Evolutionary conservation across 23 red algal species (phyloP).

Genomic region (Pyropia yezoensis): DNA sequence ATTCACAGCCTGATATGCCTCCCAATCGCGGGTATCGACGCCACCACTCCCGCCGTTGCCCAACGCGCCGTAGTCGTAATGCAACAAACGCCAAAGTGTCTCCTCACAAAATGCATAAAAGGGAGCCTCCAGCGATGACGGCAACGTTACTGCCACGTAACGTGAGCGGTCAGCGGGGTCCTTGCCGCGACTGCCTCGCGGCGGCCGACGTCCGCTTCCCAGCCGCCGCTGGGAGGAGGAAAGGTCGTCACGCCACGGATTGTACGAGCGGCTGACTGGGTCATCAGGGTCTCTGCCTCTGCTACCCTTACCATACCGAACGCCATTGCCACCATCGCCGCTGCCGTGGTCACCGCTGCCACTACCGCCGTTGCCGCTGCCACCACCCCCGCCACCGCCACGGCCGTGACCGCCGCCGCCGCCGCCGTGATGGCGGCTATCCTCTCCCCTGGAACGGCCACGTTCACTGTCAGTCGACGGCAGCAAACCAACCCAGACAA

Average conservation of each 20-base stretch:
- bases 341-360: too few species aligned
- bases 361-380: too few species aligned
- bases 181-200: not conserved
- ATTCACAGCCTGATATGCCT: slow-evolving; percentile 58
- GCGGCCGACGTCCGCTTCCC: not conserved
- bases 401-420: not conserved
- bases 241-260: too few species aligned
- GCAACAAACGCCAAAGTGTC: slow-evolving; percentile 68
- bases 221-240: not conserved
- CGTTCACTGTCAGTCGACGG: not conserved
- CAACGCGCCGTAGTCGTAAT: slow-evolving; percentile 65
- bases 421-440: not conserved
- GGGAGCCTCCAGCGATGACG: slow-evolving; percentile 6
- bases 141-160: slow-evolving; percentile 1
- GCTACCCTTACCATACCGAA: too few species aligned
- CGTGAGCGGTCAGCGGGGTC: too few species aligned
- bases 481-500: slow-evolving; percentile 49
- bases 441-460: not conserved
- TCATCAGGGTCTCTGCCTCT: too few species aligned
- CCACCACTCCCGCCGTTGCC: slow-evolving; percentile 5
- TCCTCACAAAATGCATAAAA: slow-evolving; percentile 53
- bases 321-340: too few species aligned
- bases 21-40: slow-evolving; percentile 20
- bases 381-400: too few species aligned
- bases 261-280: too few species aligned